Base-by-base conservation (phyloP, 768 basidiomycete species). In the Mycena kentingensis region DNA sequence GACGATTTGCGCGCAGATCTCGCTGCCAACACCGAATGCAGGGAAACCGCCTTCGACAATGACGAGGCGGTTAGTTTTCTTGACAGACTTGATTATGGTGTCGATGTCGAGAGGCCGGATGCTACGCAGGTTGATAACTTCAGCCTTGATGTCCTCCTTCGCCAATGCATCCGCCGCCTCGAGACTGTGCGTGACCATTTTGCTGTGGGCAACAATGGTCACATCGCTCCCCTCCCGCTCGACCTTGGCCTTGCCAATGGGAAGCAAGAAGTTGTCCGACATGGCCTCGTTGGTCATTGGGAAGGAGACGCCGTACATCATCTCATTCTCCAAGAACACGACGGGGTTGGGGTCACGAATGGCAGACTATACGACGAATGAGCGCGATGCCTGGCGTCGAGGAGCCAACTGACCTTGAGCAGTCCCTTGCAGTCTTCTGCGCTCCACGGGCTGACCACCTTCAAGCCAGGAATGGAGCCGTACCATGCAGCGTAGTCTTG, bases 371-470 rank as follows among this genome's bases (percentile, higher is more conserved):
- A 32, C 18, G 49, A 21, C 39, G 21, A 39, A 26, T 7, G 18
- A 29, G 42, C 27, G 22, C 11, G 35, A 44, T 26, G 37, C 12
- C 31, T 28, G 50, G 36, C 13, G 35, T 48, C 32, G 41, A 48
- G 24, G 60, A 44, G 43, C 37, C 35, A 25, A 38, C 76, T 25
- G 44, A 90, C 93, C 84, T 98, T 99, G 60, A 99, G 81, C 52
- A 99, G 81, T 68, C 97, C 97, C 73, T 92, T 98, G 82, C 95
- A 98, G 70, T 99, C 97, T 70, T 98, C 95, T n/a, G 97, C 85
- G 67, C 81, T 93, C 92, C 93, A 99, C 25, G 97, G 97, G 63
- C 89, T 93, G 67, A 99, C 83, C 57, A 99, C 97, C 76, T 99
- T 99, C 61, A 99, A 81, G 55, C 97, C 97, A 7, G 97, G 97